These are phyloP conservation scores for Arachis hypogaea DNA, from an alignment of 306 rosid species.

Conservation along the genomic window DNA sequence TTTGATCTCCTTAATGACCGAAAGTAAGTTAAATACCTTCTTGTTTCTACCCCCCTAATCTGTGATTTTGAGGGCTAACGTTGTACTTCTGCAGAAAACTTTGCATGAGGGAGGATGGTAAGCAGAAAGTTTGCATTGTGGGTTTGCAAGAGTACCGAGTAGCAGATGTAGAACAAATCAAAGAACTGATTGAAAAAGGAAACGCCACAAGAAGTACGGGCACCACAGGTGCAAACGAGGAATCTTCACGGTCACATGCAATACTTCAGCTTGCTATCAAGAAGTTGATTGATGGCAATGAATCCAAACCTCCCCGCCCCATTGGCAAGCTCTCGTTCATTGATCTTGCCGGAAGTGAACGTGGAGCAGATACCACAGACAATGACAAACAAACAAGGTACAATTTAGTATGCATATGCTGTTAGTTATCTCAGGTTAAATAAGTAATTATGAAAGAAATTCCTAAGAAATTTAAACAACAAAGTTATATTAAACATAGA, in stretches of 20 bases:
- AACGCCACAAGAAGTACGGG: slow-evolving; percentile 94
- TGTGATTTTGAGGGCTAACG: slow-evolving; percentile 37
- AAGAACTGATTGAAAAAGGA: slow-evolving; percentile 94
- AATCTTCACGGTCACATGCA: slow-evolving; percentile 98
- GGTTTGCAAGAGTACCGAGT: slow-evolving; percentile 96
- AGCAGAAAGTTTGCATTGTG: slow-evolving; percentile 95
- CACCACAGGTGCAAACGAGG: slow-evolving; percentile 98
- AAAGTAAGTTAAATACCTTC: slow-evolving; percentile 61
- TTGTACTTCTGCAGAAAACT: slow-evolving; percentile 73
- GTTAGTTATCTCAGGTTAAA: slow-evolving; percentile 14
- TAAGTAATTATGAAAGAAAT: background rate
- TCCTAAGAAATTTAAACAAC: background rate
- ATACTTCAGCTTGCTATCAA: slow-evolving; percentile 98
- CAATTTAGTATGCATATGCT: slow-evolving; percentile 23
- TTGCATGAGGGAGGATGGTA: slow-evolving; percentile 99
- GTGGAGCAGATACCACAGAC: slow-evolving; percentile 99
- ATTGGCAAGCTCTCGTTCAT: slow-evolving; percentile 98
- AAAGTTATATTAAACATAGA: background rate
- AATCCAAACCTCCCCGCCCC: slow-evolving; percentile 85
- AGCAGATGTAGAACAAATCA: slow-evolving; percentile 91
- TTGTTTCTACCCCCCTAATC: slow-evolving; percentile 4
- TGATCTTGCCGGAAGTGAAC: slow-evolving; percentile 99
- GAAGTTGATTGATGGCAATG: slow-evolving; percentile 80
- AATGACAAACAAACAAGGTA: slow-evolving; percentile 98
- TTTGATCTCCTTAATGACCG: slow-evolving; percentile 96